Evolutionary conservation across 495 filamentous ascomycete species (phyloP).

Genomic region (Aspergillus incahuasiensis): DNA sequence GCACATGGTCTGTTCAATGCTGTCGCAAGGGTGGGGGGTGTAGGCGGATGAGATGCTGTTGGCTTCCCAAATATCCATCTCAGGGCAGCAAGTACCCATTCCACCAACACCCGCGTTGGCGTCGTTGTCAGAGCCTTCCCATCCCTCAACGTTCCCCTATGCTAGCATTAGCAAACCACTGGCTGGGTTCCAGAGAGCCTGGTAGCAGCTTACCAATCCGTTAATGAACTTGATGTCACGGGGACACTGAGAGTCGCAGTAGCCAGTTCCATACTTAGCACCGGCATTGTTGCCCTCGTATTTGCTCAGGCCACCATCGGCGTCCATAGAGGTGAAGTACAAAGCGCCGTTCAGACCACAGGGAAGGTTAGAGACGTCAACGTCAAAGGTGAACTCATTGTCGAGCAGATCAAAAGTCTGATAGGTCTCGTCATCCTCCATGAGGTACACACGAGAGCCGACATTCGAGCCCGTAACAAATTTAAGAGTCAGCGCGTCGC

Average conservation of each 20-base stretch:
- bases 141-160: conserved; percentile 53
- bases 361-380: conserved; percentile 57
- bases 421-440: conserved; percentile 50
- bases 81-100: conserved; percentile 62
- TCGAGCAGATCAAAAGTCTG: conserved; percentile 51
- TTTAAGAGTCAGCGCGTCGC: conserved; percentile 47
- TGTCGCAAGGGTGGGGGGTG: conserved; percentile 60
- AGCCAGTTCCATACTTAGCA: conserved; percentile 64
- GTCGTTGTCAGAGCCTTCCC: conserved; percentile 51
- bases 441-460: conserved; percentile 54
- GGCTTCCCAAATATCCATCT: conserved; percentile 69
- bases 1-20: conserved; percentile 51
- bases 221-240: conserved; percentile 61
- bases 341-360: conserved; percentile 69
- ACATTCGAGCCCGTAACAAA: conserved; percentile 49
- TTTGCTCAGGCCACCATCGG: conserved; percentile 49
- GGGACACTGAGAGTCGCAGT: conserved; percentile 68
- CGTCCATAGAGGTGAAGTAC: conserved; percentile 61
- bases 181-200: background rate
- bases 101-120: conserved; percentile 52
- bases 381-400: conserved; percentile 63
- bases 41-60: conserved; percentile 52
- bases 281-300: conserved; percentile 57
- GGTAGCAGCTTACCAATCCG: conserved; percentile 33
- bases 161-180: conserved; percentile 6